Evolutionary conservation across 371 early-diverging fungal species (phyloP), one percentile per base, ranked within the genome.

Genomic region (Chytridiales sp.): DNA sequence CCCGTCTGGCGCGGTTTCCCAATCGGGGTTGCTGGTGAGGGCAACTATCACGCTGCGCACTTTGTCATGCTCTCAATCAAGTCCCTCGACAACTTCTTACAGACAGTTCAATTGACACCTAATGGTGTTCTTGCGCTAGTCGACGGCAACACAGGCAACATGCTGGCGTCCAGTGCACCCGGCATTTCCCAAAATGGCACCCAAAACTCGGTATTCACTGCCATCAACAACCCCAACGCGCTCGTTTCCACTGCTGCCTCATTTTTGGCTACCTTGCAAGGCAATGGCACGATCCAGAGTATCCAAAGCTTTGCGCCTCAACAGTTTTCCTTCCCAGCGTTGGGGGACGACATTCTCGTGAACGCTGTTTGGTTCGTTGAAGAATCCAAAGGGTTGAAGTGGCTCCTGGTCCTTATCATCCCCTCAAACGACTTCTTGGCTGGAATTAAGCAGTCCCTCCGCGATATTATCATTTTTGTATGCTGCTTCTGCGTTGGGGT

Each of bases 401-500:
- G 44, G 46, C 42, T 56, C 29, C 34, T 56, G 4, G 4, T 56
- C 4, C 32, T 56, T 13, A n/a, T 24, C 6, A 35, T 56, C 9
- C 56, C 56, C 8, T 40, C 41, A 9, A 34, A 47, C 35, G 56
- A 56, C 46, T 56, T 56, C 36, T 26, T 56, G 19, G 13, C 19
- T 26, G 8, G 22, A 22, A 47, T 56, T 26, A 43, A 32, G 11
- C 4, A 30, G 4, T 32, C 56, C 4, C 24, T 56, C 34, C 43
- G 47, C 3, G 30, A 56, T 34, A 35, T 47, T 47, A 52, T 64
- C 36, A 64, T 61, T 39, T 51, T 49, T 1, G 57, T 58, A 9
- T 61, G 59, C 1, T 62, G 60, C 31, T 48, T 64, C 32, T 67
- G 67, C 39, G 68, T 72, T 8, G 59, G 31, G 9, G 43, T 54